phyloP scores from a whole-genome alignment of 2,329 filamentous ascomycete genomes.

The Leptoxyphium fumago region DNA sequence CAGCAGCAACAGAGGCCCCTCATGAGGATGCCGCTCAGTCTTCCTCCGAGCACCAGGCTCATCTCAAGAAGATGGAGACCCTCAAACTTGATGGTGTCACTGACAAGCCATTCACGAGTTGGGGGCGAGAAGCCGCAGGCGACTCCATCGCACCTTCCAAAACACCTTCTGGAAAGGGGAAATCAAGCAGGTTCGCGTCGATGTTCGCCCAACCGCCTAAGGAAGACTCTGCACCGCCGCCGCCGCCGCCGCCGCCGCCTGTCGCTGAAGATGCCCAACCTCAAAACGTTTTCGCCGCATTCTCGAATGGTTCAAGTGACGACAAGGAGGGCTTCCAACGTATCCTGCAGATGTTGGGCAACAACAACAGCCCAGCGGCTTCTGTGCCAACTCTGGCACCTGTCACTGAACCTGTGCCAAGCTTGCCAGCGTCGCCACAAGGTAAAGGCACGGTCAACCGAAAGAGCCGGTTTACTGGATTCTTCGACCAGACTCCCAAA shows the following conservation, averaged over 20 bases:
- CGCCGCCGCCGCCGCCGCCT: slow-evolving; percentile 9
- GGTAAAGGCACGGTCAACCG: slow-evolving; percentile 12
- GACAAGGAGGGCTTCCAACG: slow-evolving; percentile 67
- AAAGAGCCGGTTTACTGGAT: slow-evolving; percentile 18
- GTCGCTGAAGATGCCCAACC: slow-evolving; percentile 3
- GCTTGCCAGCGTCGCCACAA: slow-evolving; percentile 7
- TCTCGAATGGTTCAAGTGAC: slow-evolving; percentile 35
- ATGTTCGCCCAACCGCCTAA: slow-evolving; percentile 33
- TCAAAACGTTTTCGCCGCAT: slow-evolving; percentile 12
- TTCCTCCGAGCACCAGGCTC: slow-evolving; percentile 3
- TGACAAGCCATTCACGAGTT: slow-evolving; percentile 63
- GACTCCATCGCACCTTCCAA: slow-evolving; percentile 21
- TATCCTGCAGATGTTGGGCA: slow-evolving; percentile 67
- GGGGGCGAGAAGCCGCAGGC: slow-evolving; percentile 27
- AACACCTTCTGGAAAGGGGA: slow-evolving; percentile 39
- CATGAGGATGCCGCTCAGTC: slow-evolving; percentile 7
- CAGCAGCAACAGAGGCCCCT: slow-evolving; percentile 5
- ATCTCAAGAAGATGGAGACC: slow-evolving; percentile 40
- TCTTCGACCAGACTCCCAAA: slow-evolving; percentile 17
- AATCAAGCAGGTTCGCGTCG: slow-evolving; percentile 74
- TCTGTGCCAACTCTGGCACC: slow-evolving; percentile 14
- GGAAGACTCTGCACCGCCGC: slow-evolving; percentile 3
- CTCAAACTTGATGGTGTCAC: slow-evolving; percentile 52
- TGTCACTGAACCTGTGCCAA: slow-evolving; percentile 6
- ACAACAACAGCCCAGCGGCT: slow-evolving; percentile 30